Evolutionary conservation across 2,329 filamentous ascomycete genomes (phyloP).

Genomic region (Periconia digitata): DNA sequence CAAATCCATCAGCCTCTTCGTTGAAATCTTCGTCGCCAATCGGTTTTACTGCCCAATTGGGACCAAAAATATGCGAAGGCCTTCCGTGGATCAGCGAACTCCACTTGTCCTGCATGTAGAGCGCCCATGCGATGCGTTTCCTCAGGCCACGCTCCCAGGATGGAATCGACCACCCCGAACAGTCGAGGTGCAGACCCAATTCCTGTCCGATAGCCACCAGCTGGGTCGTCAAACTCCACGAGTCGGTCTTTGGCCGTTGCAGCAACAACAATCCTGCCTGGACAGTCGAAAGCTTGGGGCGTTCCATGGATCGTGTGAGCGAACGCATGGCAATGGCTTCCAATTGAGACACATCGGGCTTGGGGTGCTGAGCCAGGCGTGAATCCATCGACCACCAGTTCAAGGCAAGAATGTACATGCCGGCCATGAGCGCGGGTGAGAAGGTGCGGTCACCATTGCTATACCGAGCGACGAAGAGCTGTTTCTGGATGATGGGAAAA

Average conservation of each 20-base stretch:
- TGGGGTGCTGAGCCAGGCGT: slow-evolving; percentile 63
- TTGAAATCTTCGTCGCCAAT: slow-evolving; percentile 71
- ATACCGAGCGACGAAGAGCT: slow-evolving; percentile 78
- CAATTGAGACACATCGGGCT: slow-evolving; percentile 71
- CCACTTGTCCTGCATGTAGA: slow-evolving; percentile 97
- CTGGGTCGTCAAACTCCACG: slow-evolving; percentile 84
- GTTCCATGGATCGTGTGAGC: slow-evolving; percentile 74
- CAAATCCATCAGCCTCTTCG: slow-evolving; percentile 61
- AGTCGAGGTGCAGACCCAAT: slow-evolving; percentile 85
- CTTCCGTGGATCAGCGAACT: slow-evolving; percentile 81
- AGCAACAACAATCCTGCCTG: slow-evolving; percentile 76
- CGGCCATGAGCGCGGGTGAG: slow-evolving; percentile 74
- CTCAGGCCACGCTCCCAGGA: slow-evolving; percentile 83
- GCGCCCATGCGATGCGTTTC: slow-evolving; percentile 84
- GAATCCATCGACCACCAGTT: slow-evolving; percentile 84
- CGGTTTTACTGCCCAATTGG: slow-evolving; percentile 75
- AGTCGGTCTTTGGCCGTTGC: slow-evolving; percentile 74
- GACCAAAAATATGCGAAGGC: slow-evolving; percentile 71
- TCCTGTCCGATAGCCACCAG: slow-evolving; percentile 85
- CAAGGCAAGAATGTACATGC: slow-evolving; percentile 81
- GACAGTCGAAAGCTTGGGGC: slow-evolving; percentile 79
- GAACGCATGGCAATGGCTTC: slow-evolving; percentile 74
- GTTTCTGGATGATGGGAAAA: slow-evolving; percentile 81
- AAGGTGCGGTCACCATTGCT: slow-evolving; percentile 71
- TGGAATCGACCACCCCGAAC: slow-evolving; percentile 82